Evolutionary conservation across 495 filamentous ascomycete species (phyloP).

Genomic region (Hypomontagnella monticulosa): DNA sequence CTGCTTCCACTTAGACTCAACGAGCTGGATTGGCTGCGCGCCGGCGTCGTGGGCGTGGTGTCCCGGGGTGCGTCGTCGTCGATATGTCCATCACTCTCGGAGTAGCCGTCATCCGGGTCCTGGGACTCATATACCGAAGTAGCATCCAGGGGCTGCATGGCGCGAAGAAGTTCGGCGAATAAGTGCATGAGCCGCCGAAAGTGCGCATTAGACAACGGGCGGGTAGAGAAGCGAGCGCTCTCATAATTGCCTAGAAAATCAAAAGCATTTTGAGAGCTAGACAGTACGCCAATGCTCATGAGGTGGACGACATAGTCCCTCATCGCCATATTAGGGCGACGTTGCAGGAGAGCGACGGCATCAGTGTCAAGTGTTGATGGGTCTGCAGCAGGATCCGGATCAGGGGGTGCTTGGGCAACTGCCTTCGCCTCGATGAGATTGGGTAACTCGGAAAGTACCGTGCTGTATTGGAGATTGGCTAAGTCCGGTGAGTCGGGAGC

Average conservation of each 20-base stretch:
- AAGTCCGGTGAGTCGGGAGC: conserved; percentile 77
- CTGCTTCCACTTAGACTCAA: conserved; percentile 44
- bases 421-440: conserved; percentile 95
- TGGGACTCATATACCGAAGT: conserved; percentile 53
- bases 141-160: conserved; percentile 72
- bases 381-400: conserved; percentile 56
- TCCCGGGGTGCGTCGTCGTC: conserved; percentile 57
- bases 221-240: conserved; percentile 77
- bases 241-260: conserved; percentile 84
- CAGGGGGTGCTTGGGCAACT: conserved; percentile 78
- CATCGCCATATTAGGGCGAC: conserved; percentile 77
- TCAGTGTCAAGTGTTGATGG: conserved; percentile 61
- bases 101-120: conserved; percentile 36
- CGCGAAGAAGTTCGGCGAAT: conserved; percentile 83
- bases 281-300: conserved; percentile 70
- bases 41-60: conserved; percentile 38
- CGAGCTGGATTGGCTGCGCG: conserved; percentile 35
- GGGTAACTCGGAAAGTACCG: conserved; percentile 86
- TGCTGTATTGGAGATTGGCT: conserved; percentile 79
- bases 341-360: conserved; percentile 74
- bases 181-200: conserved; percentile 86
- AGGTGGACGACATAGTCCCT: conserved; percentile 81
- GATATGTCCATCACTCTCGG: conserved; percentile 55
- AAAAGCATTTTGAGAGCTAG: conserved; percentile 61
- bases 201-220: conserved; percentile 64